Base-by-base conservation (phyloP, 345 rosid species). In the Eucalyptus pauciflora region DNA sequence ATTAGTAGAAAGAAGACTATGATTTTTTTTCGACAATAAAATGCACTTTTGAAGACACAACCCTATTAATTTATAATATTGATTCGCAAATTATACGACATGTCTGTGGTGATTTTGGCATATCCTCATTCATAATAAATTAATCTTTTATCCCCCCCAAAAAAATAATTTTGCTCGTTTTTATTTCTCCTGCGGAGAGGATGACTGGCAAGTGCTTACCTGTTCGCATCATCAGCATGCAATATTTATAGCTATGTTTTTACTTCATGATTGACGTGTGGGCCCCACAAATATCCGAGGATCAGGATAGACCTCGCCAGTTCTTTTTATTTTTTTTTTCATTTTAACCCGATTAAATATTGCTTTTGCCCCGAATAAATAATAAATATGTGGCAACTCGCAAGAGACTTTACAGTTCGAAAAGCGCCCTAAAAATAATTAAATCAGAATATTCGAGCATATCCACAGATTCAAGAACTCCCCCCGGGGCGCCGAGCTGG, bases 361-460 rank as follows among this genome's bases (percentile, higher is more conserved):
- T 86, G 27, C n/a, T 31, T 3, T 31, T 7, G 16, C 16, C 12
- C 15, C 46, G 67, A 52, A 52, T 86, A 46, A 86, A 52, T 20
- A 31, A 86, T 10, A 86, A 86, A 86, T 31, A 50, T 51, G 67
- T 33, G 29, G 87, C 64, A 20, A 76, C 58, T 52, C 85, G 14
- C 85, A 45, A 4, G 85, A 20, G 48, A 20, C 48, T 41, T 76
- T 76, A 41, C 15, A 41, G 83, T 41, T 20, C 29, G 48, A 41
- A 41, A 76, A 41, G 48, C 48, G 83, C 83, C 83, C 48, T 37
- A 37, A 37, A 76, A 41, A 10, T 41, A 76, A 20, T 76, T 76
- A 5, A 76, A 20, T 76, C 13, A 49, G 50, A 52, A 85, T 87
- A 50, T 88, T 86, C 76, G 93, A 90, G 95, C 79, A 94, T 93